phyloP scores from a whole-genome alignment of 148 eudicot species.

The Rhododendron mucronatum region DNA sequence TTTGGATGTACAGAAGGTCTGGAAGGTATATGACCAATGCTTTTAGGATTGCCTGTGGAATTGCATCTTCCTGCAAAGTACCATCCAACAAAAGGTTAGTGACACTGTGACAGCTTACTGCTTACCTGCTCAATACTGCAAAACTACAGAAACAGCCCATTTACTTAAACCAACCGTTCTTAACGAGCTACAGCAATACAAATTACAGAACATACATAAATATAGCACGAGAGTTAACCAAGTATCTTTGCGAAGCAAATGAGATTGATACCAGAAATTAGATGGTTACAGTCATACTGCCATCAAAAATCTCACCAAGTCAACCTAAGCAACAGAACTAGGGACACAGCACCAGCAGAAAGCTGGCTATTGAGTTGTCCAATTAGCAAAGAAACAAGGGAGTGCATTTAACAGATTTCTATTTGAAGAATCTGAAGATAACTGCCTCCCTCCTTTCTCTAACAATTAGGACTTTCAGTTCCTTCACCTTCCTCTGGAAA shows the following conservation, averaged over 20 bases:
- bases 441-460: background rate
- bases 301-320: background rate
- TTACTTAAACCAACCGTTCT: background rate
- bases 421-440: background rate
- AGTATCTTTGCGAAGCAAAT: background rate
- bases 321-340: background rate
- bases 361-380: background rate
- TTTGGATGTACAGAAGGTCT: conserved; percentile 18
- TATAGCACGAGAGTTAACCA: background rate
- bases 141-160: background rate
- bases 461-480: background rate
- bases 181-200: background rate
- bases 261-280: background rate
- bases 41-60: conserved; percentile 19
- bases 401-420: background rate
- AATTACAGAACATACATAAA: background rate
- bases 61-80: conserved; percentile 30
- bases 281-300: background rate
- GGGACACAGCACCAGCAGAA: background rate
- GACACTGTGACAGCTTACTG: background rate
- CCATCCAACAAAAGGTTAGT: conserved; percentile 12
- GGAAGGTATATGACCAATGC: conserved; percentile 22
- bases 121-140: background rate
- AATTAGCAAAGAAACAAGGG: background rate
- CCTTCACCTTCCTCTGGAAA: background rate